Percentiles rank a stretch among this genome's conserved stretches.
These are phyloP conservation scores for Aspergillus arachidicola DNA, from an alignment of 2,329 filamentous ascomycete genomes.

Conservation along the genomic window DNA sequence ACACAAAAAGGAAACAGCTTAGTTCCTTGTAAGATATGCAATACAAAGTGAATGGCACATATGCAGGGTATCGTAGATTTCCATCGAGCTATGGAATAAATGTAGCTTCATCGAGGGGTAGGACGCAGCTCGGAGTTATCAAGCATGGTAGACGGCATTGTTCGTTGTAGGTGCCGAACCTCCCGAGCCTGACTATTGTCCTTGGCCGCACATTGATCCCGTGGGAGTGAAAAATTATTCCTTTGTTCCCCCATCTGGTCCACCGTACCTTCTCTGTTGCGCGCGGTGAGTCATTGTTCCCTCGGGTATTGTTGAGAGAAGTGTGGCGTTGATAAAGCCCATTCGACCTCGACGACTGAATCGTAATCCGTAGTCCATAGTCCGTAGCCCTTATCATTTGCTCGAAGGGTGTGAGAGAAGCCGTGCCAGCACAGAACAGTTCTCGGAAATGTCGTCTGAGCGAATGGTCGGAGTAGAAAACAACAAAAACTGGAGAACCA, in stretches of 20 bases:
- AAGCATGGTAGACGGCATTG: background rate
- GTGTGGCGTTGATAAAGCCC: background rate
- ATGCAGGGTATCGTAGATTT: slow-evolving; percentile 2
- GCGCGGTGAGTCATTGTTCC: background rate
- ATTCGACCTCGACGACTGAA: background rate
- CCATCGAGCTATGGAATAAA: background rate
- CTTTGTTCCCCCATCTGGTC: background rate
- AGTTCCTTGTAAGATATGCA: background rate
- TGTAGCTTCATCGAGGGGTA: background rate
- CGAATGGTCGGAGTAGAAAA: slow-evolving; percentile 11
- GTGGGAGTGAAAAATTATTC: background rate
- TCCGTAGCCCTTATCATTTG: background rate
- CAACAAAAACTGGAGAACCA: slow-evolving; percentile 12
- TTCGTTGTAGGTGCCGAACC: background rate
- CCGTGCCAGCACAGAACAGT: slow-evolving; percentile 22
- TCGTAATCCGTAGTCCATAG: background rate
- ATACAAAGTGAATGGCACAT: background rate
- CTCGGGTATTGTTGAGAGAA: background rate
- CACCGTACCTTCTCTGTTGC: background rate
- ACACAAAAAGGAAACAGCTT: background rate
- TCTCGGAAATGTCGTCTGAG: slow-evolving; percentile 11
- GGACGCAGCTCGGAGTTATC: background rate
- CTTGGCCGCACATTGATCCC: background rate
- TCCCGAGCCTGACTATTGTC: background rate
- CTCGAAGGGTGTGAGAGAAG: slow-evolving; percentile 4